A percentile compares a stretch with the other conserved stretches of the same genome.
Conservation (phyloP, 441 rosid genomes). For the Pelargonium australe region DNA sequence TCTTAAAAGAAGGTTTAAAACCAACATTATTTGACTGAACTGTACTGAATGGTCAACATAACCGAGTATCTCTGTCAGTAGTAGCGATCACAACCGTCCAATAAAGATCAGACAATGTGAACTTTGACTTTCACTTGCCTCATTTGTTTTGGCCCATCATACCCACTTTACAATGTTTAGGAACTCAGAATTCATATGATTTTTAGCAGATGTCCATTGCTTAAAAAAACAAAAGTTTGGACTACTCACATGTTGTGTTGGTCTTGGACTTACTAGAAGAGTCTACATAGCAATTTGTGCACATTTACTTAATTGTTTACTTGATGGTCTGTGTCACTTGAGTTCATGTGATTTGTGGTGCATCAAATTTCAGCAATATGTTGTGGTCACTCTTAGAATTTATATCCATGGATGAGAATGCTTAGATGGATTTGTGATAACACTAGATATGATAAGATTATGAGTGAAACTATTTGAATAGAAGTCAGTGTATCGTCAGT, state of each 20-base stretch:
- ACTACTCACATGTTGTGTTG: slow-evolving; percentile 35
- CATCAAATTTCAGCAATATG: too few species aligned
- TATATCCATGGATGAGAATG: too few species aligned
- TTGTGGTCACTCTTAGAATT: too few species aligned
- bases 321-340: too few species aligned
- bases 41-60: slow-evolving; percentile 32
- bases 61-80: slow-evolving; percentile 39
- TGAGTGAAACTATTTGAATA: too few species aligned
- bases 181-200: slow-evolving; percentile 19
- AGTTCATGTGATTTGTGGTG: too few species aligned
- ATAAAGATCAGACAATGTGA: slow-evolving; percentile 39
- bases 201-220: slow-evolving; percentile 16
- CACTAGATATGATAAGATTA: too few species aligned
- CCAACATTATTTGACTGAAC: slow-evolving; percentile 23
- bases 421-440: too few species aligned
- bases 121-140: slow-evolving; percentile 45
- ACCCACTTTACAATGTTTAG: slow-evolving; percentile 5
- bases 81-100: slow-evolving; percentile 49
- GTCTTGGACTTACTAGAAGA: slow-evolving; percentile 26
- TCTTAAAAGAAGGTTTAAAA: slow-evolving; percentile 41
- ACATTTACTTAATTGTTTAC: neutral
- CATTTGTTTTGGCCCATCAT: slow-evolving; percentile 15
- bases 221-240: slow-evolving; percentile 34
- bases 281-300: slow-evolving; percentile 11
- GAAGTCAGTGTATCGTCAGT: too few species aligned